These are phyloP conservation scores for Hymenoscyphus repandus DNA, from an alignment of 2,329 filamentous ascomycete genomes.

Conservation along the genomic window DNA sequence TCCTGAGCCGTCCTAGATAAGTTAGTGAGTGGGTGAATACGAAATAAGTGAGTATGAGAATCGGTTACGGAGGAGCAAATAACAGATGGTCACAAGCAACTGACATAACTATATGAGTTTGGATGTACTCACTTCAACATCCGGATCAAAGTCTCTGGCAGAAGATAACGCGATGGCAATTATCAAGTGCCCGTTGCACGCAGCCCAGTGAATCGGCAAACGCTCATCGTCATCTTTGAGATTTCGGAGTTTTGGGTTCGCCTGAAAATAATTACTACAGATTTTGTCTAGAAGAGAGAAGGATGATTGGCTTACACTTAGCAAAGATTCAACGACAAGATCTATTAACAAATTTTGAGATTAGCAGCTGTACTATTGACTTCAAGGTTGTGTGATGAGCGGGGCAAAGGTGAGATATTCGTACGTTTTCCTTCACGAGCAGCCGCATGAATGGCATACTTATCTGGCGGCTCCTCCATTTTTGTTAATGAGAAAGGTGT, in stretches of 20 bases:
- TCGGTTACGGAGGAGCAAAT: neutral
- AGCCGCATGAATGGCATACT: conserved; percentile 82
- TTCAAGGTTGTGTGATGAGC: neutral
- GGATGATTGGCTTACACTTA: conserved; percentile 49
- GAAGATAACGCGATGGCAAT: conserved; percentile 71
- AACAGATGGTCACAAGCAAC: no score
- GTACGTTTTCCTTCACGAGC: conserved; percentile 78
- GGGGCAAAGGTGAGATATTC: conserved; percentile 22
- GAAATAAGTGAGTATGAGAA: neutral
- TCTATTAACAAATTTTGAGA: conserved; percentile 43
- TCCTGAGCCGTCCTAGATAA: conserved; percentile 61
- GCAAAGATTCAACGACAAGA: conserved; percentile 65
- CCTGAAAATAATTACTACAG: conserved; percentile 39
- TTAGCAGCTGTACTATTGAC: conserved; percentile 20
- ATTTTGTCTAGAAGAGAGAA: conserved; percentile 3
- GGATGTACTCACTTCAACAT: conserved; percentile 60
- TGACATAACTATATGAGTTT: no score
- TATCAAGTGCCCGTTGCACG: conserved; percentile 71
- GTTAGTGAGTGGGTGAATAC: conserved; percentile 1
- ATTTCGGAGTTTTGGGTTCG: conserved; percentile 71
- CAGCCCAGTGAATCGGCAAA: conserved; percentile 90
- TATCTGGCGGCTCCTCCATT: conserved; percentile 42
- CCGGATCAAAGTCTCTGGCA: conserved; percentile 71
- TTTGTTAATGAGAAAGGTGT: conserved; percentile 2
- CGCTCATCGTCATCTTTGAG: conserved; percentile 80